A percentile compares a stretch with the other conserved stretches of the same genome.
These are phyloP conservation scores for Saccharomyces jurei DNA, from an alignment of 805 yeast genomes.

Conservation along the genomic window DNA sequence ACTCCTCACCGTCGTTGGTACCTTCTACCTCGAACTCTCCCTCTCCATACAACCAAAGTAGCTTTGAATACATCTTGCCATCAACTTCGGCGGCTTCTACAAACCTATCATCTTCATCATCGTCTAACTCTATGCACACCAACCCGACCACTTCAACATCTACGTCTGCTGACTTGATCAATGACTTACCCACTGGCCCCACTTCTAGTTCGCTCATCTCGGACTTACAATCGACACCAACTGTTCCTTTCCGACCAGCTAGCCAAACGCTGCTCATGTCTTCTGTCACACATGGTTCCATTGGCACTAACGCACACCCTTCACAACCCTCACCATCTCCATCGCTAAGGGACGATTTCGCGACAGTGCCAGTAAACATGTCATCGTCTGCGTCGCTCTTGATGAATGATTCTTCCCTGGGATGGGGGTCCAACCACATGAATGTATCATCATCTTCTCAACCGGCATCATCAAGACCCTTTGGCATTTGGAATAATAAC, in stretches of 20 bases:
- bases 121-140: slow-evolving; percentile 4
- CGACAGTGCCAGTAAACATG: background rate
- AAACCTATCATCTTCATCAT: slow-evolving; percentile 1
- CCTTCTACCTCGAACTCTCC: background rate
- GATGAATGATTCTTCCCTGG: slow-evolving; percentile 17
- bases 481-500: slow-evolving; percentile 29
- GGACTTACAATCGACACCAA: background rate
- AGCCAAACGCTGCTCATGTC: background rate
- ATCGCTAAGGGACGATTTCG: slow-evolving; percentile 5
- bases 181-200: background rate
- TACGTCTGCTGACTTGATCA: background rate
- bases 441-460: slow-evolving; percentile 9
- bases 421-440: slow-evolving; percentile 20
- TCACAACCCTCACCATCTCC: slow-evolving; percentile 13
- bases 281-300: background rate
- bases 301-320: background rate
- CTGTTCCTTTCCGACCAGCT: background rate
- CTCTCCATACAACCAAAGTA: background rate
- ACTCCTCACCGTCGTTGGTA: background rate
- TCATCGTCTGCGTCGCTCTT: slow-evolving; percentile 2
- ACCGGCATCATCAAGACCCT: slow-evolving; percentile 7
- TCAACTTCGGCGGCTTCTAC: background rate
- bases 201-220: background rate
- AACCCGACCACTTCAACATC: background rate
- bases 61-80: background rate